phyloP scores from a whole-genome alignment of 2,329 filamentous ascomycete genomes.

The Aaosphaeria pasadenensis region DNA sequence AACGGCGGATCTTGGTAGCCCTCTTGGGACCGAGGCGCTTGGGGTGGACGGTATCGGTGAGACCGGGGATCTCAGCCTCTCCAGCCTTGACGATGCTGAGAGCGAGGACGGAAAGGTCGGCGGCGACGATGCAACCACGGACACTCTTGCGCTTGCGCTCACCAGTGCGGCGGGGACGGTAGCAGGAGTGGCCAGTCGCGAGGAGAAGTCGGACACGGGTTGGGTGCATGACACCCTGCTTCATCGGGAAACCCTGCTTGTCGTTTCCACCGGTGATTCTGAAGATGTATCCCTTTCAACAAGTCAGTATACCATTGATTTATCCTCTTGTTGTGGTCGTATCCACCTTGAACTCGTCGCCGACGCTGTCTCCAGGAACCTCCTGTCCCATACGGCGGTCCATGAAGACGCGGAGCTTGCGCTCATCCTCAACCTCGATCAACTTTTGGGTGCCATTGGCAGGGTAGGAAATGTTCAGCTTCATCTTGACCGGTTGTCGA shows the following conservation, averaged over 20 bases:
- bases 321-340: too few species aligned
- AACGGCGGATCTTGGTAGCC: conserved; percentile 98
- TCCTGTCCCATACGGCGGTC: conserved; percentile 96
- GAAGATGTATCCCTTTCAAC: conserved; percentile 82
- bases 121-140: conserved; percentile 96
- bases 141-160: conserved; percentile 99
- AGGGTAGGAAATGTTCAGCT: conserved; percentile 83
- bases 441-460: conserved; percentile 99
- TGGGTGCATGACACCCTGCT: conserved; percentile 99
- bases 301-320: too few species aligned
- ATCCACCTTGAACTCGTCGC: conserved; percentile 84
- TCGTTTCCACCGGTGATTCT: conserved; percentile 99
- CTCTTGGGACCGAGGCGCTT: conserved; percentile 99
- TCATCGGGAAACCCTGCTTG: conserved; percentile 99
- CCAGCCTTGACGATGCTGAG: conserved; percentile 98
- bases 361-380: conserved; percentile 89
- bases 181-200: conserved; percentile 96
- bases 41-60: conserved; percentile 97
- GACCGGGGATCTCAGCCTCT: conserved; percentile 86
- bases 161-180: conserved; percentile 94
- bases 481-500: conserved; percentile 57
- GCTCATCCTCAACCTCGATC: conserved; percentile 98
- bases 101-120: conserved; percentile 91
- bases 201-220: conserved; percentile 98
- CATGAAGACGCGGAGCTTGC: conserved; percentile 98